Conservation (phyloP, 805 yeast genomes). For the Candida lessepsii region DNA sequence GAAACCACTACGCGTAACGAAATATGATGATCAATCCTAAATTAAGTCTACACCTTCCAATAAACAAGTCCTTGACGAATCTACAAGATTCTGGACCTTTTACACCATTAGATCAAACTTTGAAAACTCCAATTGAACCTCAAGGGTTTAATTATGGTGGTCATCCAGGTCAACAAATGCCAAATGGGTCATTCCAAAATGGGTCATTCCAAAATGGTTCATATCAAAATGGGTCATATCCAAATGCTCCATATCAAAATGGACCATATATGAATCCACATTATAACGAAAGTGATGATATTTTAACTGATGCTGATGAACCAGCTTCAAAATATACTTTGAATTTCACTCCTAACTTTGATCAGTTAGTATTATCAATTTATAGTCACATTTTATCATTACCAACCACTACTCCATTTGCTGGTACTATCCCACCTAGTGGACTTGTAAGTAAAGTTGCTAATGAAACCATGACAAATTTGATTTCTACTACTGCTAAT, state of each 20-base stretch:
- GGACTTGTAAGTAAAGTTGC: conserved; percentile 46
- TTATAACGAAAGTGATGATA: conserved; percentile 42
- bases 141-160: conserved; percentile 16
- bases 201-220: too few relatives aligned
- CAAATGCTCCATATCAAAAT: too few relatives aligned
- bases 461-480: conserved; percentile 34
- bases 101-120: conserved; percentile 46
- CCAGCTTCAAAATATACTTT: conserved; percentile 32
- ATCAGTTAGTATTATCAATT: conserved; percentile 33
- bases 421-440: conserved; percentile 43
- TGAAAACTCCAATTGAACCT: conserved; percentile 38
- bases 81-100: conserved; percentile 30
- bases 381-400: conserved; percentile 36
- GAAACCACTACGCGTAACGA: background rate
- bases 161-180: too few relatives aligned
- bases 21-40: conserved; percentile 25
- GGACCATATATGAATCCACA: conserved; percentile 30
- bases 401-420: conserved; percentile 47
- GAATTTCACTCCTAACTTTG: conserved; percentile 35
- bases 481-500: conserved; percentile 20
- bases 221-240: too few relatives aligned
- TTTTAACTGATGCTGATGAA: conserved; percentile 41
- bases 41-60: conserved; percentile 31
- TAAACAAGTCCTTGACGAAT: conserved; percentile 29
- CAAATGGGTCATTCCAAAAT: too few relatives aligned